phyloP scores from a whole-genome alignment of 768 basidiomycete genomes.

The Podaxis sp. region DNA sequence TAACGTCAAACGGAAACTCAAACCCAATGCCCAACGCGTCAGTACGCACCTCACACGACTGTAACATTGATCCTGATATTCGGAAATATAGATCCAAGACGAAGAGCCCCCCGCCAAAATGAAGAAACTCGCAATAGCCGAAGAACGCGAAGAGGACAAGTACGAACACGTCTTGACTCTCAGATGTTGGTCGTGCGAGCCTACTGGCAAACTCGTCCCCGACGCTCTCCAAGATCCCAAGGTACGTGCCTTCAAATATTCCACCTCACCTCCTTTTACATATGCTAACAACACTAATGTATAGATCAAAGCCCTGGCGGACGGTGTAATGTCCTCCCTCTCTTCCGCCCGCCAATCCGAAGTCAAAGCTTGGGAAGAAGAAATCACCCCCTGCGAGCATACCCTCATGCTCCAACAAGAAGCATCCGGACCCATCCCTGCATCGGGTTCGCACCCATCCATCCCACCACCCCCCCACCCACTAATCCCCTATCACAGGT shows the following conservation, averaged over 20 bases:
- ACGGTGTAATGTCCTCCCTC: constrained; percentile 74
- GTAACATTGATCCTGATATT: not conserved
- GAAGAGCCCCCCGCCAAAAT: constrained; percentile 88
- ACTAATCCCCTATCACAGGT: constrained; percentile 40
- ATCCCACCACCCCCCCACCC: not conserved
- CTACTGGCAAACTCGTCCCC: constrained; percentile 44
- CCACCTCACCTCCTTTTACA: not conserved
- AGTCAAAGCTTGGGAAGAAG: constrained; percentile 98
- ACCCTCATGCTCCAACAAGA: constrained; percentile 47
- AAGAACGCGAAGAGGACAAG: constrained; percentile 87
- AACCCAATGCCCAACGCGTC: constrained; percentile 64
- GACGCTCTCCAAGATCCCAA: constrained; percentile 36
- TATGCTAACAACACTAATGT: not conserved
- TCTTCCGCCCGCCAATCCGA: constrained; percentile 92
- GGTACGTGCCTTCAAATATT: constrained; percentile 23
- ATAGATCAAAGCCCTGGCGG: constrained; percentile 56
- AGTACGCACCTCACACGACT: constrained; percentile 29
- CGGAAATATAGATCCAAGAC: constrained; percentile 54
- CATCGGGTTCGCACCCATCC: constrained; percentile 44
- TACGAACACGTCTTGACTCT: constrained; percentile 68
- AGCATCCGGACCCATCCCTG: constrained; percentile 44
- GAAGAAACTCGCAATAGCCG: constrained; percentile 83
- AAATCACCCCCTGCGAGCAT: constrained; percentile 86
- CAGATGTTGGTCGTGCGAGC: constrained; percentile 78
- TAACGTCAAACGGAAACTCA: constrained; percentile 75